Conservation (phyloP, 2,329 filamentous ascomycete species). For the Ophiosphaerella herpotricha region DNA sequence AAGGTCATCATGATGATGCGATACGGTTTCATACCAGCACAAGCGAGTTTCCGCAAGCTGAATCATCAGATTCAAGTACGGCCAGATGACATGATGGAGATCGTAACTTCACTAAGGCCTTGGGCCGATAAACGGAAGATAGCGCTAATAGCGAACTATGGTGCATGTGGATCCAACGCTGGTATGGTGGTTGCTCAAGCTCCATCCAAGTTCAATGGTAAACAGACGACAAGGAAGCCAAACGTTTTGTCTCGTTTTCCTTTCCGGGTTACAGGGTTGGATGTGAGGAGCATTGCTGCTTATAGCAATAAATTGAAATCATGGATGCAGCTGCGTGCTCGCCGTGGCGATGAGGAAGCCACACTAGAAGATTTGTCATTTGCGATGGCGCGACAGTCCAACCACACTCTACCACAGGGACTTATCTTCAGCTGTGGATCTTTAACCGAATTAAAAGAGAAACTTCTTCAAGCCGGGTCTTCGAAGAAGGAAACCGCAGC, state of each 20-base stretch:
- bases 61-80: conserved; percentile 20
- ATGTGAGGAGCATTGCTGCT: not conserved
- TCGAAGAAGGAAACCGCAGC: too few relatives aligned
- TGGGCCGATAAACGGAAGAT: conserved; percentile 13
- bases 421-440: conserved; percentile 2
- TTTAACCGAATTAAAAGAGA: conserved; percentile 5
- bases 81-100: conserved; percentile 12
- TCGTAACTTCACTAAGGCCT: conserved; percentile 4
- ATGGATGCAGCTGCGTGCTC: not conserved
- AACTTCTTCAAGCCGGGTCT: not conserved
- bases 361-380: conserved; percentile 15
- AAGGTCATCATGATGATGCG: conserved; percentile 37
- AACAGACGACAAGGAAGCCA: too few relatives aligned
- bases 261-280: conserved; percentile 1
- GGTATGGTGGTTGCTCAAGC: conserved; percentile 12
- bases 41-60: conserved; percentile 16
- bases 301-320: not conserved
- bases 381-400: conserved; percentile 11
- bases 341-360: not conserved
- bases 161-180: conserved; percentile 27
- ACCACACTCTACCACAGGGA: conserved; percentile 7
- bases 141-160: conserved; percentile 30
- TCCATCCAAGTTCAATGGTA: not conserved
- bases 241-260: not conserved
- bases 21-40: conserved; percentile 21